phyloP scores from a whole-genome alignment of 1,284 basidiomycete species.

The Cystobasidiaceae sp. region DNA sequence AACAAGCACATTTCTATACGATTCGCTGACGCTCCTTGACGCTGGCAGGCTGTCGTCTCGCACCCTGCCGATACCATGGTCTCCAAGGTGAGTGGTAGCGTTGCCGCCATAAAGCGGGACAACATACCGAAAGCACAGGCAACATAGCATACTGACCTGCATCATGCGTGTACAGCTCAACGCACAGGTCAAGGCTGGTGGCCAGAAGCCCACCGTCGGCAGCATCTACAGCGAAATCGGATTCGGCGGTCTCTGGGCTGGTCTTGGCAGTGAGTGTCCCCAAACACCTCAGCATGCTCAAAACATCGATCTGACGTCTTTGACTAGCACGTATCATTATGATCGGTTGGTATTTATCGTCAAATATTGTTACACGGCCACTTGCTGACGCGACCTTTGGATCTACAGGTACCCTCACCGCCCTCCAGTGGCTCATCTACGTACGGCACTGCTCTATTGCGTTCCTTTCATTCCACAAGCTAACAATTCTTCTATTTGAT shows the following conservation, averaged over 20 bases:
- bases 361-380: too few relatives aligned
- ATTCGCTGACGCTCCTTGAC: not conserved
- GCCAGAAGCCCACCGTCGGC: slow-evolving; percentile 43
- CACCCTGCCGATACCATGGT: slow-evolving; percentile 47
- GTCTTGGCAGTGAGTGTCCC: slow-evolving; percentile 34
- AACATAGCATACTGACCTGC: too few relatives aligned
- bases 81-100: slow-evolving; percentile 10
- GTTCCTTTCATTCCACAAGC: too few relatives aligned
- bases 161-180: slow-evolving; percentile 39
- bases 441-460: too few relatives aligned
- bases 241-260: slow-evolving; percentile 44
- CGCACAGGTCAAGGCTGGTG: slow-evolving; percentile 42
- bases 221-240: slow-evolving; percentile 44
- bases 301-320: not conserved
- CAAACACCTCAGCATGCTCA: not conserved
- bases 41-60: slow-evolving; percentile 43
- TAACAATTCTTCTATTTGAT: too few relatives aligned
- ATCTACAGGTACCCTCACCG: slow-evolving; percentile 45
- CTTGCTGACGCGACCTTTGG: too few relatives aligned
- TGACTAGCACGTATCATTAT: slow-evolving; percentile 20
- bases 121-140: too few relatives aligned
- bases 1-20: not conserved
- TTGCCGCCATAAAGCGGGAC: too few relatives aligned
- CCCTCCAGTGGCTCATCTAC: slow-evolving; percentile 45
- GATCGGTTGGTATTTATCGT: too few relatives aligned